phyloP scores from a whole-genome alignment of 345 rosid genomes.

The Jatropha curcas region DNA sequence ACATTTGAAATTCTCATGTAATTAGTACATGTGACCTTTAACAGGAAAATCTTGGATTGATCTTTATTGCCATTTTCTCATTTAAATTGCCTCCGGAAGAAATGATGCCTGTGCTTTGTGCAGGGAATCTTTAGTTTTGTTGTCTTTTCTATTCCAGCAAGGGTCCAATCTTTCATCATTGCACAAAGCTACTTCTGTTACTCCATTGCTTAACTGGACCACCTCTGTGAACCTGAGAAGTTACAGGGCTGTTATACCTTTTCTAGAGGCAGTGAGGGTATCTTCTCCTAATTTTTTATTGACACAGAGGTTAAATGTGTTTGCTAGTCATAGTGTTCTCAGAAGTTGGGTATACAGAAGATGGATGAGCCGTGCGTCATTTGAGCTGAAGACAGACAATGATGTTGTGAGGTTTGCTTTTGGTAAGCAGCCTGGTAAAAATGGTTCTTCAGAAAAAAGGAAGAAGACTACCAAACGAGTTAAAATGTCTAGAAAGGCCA shows the following conservation, averaged over 20 bases:
- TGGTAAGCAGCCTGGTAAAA: constrained; percentile 29
- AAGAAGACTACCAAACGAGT: constrained; percentile 44
- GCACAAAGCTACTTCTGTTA: constrained; percentile 15
- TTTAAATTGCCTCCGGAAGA: constrained; percentile 8
- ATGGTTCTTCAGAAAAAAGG: constrained; percentile 29
- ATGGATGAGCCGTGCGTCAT: constrained; percentile 43
- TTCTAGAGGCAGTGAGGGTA: constrained; percentile 10
- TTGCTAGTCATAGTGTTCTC: constrained; percentile 20
- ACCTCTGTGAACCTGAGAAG: constrained; percentile 16
- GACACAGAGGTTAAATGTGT: constrained; percentile 5
- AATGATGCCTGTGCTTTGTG: constrained; percentile 22
- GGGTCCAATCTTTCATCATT: constrained; percentile 21
- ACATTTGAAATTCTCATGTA: neutral
- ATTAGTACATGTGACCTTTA: neutral
- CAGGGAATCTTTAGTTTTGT: constrained; percentile 41
- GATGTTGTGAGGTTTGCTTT: constrained; percentile 69
- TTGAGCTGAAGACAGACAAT: constrained; percentile 59
- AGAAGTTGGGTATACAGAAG: constrained; percentile 33
- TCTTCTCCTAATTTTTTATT: constrained; percentile 17
- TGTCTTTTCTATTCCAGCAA: constrained; percentile 20
- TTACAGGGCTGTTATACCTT: constrained; percentile 26
- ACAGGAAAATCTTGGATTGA: neutral
- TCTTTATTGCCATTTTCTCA: neutral
- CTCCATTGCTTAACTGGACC: constrained; percentile 16
- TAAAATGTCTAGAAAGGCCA: constrained; percentile 65